Evolutionary conservation across 23 red algal genomes (phyloP).

Genomic region (Porphyridium purpureum): DNA sequence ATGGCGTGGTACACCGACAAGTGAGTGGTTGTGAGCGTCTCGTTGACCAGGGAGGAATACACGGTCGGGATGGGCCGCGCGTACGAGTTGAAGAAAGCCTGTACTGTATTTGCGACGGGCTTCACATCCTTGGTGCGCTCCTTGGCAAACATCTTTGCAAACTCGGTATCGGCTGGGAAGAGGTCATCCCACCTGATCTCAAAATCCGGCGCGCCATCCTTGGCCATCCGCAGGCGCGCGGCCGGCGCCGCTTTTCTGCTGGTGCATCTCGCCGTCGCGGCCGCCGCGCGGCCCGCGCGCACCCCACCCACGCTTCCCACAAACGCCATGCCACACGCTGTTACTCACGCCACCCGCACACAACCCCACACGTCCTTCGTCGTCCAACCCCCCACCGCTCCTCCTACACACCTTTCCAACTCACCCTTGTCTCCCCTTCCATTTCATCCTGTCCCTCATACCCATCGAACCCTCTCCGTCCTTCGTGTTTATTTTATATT

Average conservation of each 20-base stretch:
- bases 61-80: conserved; percentile 55
- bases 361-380: not conserved
- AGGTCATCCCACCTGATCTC: not conserved
- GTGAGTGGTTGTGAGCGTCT: conserved; percentile 54
- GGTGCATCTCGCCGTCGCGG: too few relatives aligned
- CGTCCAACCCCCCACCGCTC: not conserved
- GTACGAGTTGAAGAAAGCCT: conserved; percentile 35
- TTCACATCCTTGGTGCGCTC: conserved; percentile 5
- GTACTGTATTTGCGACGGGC: conserved; percentile 32
- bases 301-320: too few relatives aligned
- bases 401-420: not conserved
- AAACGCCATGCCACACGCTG: too few relatives aligned
- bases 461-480: not conserved
- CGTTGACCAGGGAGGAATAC: conserved; percentile 51
- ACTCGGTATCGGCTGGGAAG: not conserved
- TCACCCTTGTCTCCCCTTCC: not conserved
- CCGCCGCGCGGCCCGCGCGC: too few relatives aligned
- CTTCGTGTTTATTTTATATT: too few relatives aligned
- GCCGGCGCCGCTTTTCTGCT: not conserved
- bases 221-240: not conserved
- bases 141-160: not conserved
- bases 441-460: not conserved
- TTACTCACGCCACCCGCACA: conserved; percentile 1
- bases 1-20: conserved; percentile 33
- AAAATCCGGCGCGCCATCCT: not conserved